Base-by-base conservation (phyloP, 345 rosid genomes). In the Citrus reticulata region DNA sequence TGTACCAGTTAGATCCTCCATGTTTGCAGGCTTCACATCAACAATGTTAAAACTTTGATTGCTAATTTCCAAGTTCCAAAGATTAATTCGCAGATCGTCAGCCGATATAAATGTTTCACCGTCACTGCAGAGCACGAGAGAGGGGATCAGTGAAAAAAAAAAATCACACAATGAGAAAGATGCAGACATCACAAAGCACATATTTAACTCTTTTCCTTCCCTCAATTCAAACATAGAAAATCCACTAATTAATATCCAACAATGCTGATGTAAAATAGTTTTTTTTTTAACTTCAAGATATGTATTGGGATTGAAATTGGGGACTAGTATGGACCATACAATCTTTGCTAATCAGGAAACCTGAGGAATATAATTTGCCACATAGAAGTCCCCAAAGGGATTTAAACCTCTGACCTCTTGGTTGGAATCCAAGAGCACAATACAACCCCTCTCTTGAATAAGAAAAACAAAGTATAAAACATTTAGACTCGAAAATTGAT, bases 1-100 rank as follows among this genome's bases (percentile, higher is more conserved):
- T 35, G 84, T 86, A 96, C 99, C 99, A 68, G 99, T 93, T 81
- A 96, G 83, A 83, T 94, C 98, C 90, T 96, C 99, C 98, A 96
- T 96, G 82, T 94, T 96, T 72, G 95, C 86, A 76, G 99, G 99
- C 88, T 96, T 96, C 75, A 97, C 98, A 90, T 95, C 98, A 80
- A 91, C 94, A 81, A 94, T 94, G 80, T 96, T 96, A 80, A 96
- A 94, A 88, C 98, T 96, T 80, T 96, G 98, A 73, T 82, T 92
- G 90, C 93, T 92, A 79, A 96, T 90, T 82, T 96, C 99, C 92
- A 96, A 82, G 90, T 94, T 96, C 99, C 99, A 96, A 73, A 96
- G 94, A 87, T 96, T 96, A 81, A 96, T 90, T 75, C 99, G 93
- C 78, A 96, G 89, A 85, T 96, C 99, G 61, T 96, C 99, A 68